Evolutionary conservation across 352 stramenopile genomes (phyloP), one percentile per base, ranked within the genome.

Genomic region (Globisporangium spiculum): DNA sequence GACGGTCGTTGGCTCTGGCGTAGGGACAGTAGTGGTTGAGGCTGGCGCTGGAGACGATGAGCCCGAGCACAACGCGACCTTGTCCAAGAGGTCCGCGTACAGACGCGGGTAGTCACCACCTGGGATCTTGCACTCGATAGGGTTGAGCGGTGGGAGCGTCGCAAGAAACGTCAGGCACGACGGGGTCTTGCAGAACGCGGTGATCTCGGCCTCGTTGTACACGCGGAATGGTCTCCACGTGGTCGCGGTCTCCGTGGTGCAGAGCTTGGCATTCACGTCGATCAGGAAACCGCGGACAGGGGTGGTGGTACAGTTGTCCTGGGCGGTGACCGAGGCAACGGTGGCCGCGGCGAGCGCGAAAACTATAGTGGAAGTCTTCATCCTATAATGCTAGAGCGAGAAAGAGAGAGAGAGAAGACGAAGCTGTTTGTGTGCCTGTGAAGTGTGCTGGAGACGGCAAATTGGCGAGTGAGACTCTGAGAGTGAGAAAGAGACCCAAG

Each of bases 131-230:
- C 58, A 64, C 10, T 64, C 58, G 36, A 32, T 20, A 26, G 58
- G 58, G 58, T 64, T 64, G 22, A 64, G 58, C 24, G 58, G 36
- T 7, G 58, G n/a, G 1, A 64, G 58, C 24, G 58, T 64, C 16
- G 58, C 58, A 22, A 64, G 58, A 38, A 64, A 64, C 12, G 36
- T 54, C 10, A 50, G 24, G 36, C 58, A 64, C 58, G 58, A 32
- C 6, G n/a, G 3, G 14, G 34, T 64, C 5, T 12, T 16, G 36
- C 58, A 64, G 34, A n/a, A 64, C 34, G 58, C 58, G 7, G 58
- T 22, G 38, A 64, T 64, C 58, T 64, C 58, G 22, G 58, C 34
- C 34, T 52, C 58, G 34, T 50, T 53, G 38, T 64, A 64, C 22
- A 24, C 36, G 8, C 58, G 58, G 58, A 64, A 64, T 10, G 58